Percentiles rank a stretch among this genome's conserved stretches.
Evolutionary conservation across 129 eudicot genomes (phyloP).

Genomic region (Tanacetum coccineum): DNA sequence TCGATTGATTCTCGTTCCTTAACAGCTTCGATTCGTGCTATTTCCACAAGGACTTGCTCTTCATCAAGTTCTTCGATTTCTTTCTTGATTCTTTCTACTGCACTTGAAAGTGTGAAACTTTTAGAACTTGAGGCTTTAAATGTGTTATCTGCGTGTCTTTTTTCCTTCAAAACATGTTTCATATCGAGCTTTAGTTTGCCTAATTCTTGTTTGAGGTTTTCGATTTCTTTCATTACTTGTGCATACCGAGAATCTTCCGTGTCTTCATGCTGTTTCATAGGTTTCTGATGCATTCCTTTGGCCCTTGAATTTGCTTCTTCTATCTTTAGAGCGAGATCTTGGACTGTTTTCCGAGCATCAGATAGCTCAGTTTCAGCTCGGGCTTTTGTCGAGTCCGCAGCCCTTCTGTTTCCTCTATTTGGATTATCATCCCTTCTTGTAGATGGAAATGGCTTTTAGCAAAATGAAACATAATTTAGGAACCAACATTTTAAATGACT

Average conservation of each 20-base stretch:
- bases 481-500: neutral
- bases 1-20: conserved; percentile 62
- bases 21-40: conserved; percentile 82
- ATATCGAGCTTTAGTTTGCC: conserved; percentile 61
- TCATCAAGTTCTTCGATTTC: conserved; percentile 74
- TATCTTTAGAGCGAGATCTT: conserved; percentile 44
- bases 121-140: conserved; percentile 41
- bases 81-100: conserved; percentile 46
- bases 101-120: conserved; percentile 23
- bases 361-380: conserved; percentile 51
- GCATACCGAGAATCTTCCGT: conserved; percentile 33
- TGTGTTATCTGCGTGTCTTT: conserved; percentile 52
- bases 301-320: conserved; percentile 61
- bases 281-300: conserved; percentile 41
- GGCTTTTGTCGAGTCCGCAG: conserved; percentile 41
- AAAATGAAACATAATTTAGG: conserved; percentile 16
- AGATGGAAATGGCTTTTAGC: conserved; percentile 20
- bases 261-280: conserved; percentile 18
- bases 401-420: conserved; percentile 31
- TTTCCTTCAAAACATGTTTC: conserved; percentile 53
- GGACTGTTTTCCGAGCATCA: conserved; percentile 50
- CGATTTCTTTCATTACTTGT: conserved; percentile 54
- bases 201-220: conserved; percentile 58
- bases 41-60: conserved; percentile 79
- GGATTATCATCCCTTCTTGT: conserved; percentile 36